Conservation (phyloP, 306 rosid species). For the Fagus sylvatica region DNA sequence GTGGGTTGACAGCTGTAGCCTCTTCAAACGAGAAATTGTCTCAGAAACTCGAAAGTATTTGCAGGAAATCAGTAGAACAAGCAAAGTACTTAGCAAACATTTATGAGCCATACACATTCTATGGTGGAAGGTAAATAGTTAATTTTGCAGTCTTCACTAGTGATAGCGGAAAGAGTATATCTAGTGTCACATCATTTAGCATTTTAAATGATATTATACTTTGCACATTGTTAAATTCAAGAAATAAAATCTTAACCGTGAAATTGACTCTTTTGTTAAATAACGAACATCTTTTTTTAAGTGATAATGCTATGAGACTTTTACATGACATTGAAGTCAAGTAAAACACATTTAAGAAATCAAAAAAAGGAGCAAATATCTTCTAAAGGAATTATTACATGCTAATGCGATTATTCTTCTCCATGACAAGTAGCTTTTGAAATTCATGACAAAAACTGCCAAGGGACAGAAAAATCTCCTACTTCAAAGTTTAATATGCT, state of each 20-base stretch:
- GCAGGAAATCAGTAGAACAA: slow-evolving; percentile 86
- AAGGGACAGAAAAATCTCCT: neutral
- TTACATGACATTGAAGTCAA: neutral
- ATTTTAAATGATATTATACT: too few relatives aligned
- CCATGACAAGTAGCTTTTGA: too few relatives aligned
- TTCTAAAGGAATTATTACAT: too few relatives aligned
- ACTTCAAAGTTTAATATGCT: neutral
- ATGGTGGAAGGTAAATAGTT: slow-evolving; percentile 79
- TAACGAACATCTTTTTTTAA: too few relatives aligned
- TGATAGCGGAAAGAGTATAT: neutral
- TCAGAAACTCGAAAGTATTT: slow-evolving; percentile 61
- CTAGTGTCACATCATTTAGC: too few relatives aligned
- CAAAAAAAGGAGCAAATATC: too few relatives aligned
- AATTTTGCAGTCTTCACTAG: slow-evolving; percentile 2
- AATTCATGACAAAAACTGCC: too few relatives aligned
- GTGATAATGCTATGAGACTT: neutral
- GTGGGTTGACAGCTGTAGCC: slow-evolving; percentile 52
- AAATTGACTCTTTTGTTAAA: too few relatives aligned
- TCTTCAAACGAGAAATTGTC: slow-evolving; percentile 54
- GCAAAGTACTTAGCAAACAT: slow-evolving; percentile 85
- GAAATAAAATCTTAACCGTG: too few relatives aligned
- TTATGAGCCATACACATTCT: slow-evolving; percentile 88
- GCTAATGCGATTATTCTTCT: too few relatives aligned
- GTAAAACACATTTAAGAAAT: neutral
- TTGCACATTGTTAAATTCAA: too few relatives aligned